These are phyloP conservation scores for Xylaria cubensis DNA, from an alignment of 495 filamentous ascomycete genomes.

Conservation along the genomic window DNA sequence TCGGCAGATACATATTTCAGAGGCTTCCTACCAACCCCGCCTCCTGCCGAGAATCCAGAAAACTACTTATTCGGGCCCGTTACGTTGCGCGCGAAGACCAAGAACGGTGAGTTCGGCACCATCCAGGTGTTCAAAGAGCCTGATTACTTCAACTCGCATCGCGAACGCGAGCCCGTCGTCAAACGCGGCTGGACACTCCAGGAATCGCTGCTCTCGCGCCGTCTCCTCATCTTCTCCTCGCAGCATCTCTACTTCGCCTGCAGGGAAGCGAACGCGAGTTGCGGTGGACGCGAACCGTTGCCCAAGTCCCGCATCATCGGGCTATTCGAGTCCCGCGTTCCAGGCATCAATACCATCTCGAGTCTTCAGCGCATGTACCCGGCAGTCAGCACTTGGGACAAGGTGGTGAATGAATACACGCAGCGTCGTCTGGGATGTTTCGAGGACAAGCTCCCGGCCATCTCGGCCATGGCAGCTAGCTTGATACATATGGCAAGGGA, in stretches of 20 bases:
- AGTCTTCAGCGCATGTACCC: slow-evolving; percentile 24
- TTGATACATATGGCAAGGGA: slow-evolving; percentile 23
- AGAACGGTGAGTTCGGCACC: slow-evolving; percentile 14
- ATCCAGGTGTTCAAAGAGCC: slow-evolving; percentile 24
- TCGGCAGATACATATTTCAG: slow-evolving; percentile 28
- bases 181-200: slow-evolving; percentile 39
- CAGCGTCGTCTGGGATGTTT: slow-evolving; percentile 20
- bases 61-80: slow-evolving; percentile 28
- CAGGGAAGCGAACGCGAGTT: slow-evolving; percentile 30
- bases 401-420: slow-evolving; percentile 27
- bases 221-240: slow-evolving; percentile 35
- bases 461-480: slow-evolving; percentile 32
- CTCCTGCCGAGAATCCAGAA: slow-evolving; percentile 17
- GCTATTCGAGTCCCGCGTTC: slow-evolving; percentile 22
- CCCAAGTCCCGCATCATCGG: slow-evolving; percentile 27
- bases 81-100: slow-evolving; percentile 16
- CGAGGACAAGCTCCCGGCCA: slow-evolving; percentile 33
- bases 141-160: slow-evolving; percentile 20
- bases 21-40: slow-evolving; percentile 27
- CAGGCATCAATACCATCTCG: slow-evolving; percentile 27
- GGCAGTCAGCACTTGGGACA: slow-evolving; percentile 22
- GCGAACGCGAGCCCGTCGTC: slow-evolving; percentile 27
- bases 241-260: slow-evolving; percentile 30
- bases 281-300: slow-evolving; percentile 24
- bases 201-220: slow-evolving; percentile 34